These are phyloP conservation scores for Colletotrichum liriopes DNA, from an alignment of 2,329 filamentous ascomycete genomes.

Conservation along the genomic window DNA sequence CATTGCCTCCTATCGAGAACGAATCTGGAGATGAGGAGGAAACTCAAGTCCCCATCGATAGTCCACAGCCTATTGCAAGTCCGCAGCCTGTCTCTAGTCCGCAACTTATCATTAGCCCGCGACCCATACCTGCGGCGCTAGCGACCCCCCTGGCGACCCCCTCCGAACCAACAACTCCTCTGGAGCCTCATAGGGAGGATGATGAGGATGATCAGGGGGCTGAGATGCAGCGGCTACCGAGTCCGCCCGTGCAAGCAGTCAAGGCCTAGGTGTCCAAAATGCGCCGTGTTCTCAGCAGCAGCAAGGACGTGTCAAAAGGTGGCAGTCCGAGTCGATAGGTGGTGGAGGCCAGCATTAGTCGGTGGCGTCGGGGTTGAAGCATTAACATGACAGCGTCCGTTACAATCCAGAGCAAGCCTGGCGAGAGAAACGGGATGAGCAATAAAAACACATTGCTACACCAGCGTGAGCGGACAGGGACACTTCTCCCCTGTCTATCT, in stretches of 20 bases:
- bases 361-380: background rate
- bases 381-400: background rate
- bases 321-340: no score
- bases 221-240: constrained; percentile 48
- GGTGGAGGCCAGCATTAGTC: background rate
- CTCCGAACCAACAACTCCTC: background rate
- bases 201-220: constrained; percentile 46
- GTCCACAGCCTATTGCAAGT: constrained; percentile 10
- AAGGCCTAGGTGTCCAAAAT: constrained; percentile 48
- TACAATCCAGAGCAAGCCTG: background rate
- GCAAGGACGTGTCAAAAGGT: background rate
- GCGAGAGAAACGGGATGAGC: background rate
- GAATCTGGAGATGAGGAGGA: constrained; percentile 50
- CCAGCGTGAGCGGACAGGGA: background rate
- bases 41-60: background rate
- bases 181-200: constrained; percentile 28
- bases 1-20: constrained; percentile 67
- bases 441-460: constrained; percentile 1
- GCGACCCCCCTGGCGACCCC: constrained; percentile 2
- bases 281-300: background rate
- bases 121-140: constrained; percentile 15
- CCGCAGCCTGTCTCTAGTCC: constrained; percentile 21
- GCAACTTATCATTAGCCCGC: constrained; percentile 22
- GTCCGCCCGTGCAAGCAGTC: constrained; percentile 51
- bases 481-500: constrained; percentile 9